These are phyloP conservation scores for Serendipita sp. DNA, from an alignment of 768 basidiomycete species.

Conservation along the genomic window DNA sequence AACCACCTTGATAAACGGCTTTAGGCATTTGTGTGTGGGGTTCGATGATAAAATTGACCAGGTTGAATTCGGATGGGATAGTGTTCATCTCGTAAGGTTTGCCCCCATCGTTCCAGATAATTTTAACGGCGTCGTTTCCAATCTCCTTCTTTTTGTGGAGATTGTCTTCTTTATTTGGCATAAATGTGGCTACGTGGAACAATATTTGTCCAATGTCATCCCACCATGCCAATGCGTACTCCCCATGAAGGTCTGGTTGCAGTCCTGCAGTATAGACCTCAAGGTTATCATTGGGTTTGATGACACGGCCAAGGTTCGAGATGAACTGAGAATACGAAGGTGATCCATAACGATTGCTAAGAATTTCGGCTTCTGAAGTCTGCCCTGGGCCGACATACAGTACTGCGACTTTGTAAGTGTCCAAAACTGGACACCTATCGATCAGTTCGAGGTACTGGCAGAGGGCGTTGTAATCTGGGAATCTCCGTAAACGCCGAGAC, in stretches of 20 bases:
- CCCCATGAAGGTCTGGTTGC: constrained; percentile 80
- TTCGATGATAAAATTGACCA: constrained; percentile 92
- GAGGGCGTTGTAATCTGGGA: neutral
- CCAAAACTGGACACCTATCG: constrained; percentile 82
- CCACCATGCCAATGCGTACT: constrained; percentile 98
- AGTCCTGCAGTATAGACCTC: constrained; percentile 89
- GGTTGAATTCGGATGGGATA: constrained; percentile 83
- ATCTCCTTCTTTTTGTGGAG: constrained; percentile 78
- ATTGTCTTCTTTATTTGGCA: constrained; percentile 38
- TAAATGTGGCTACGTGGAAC: constrained; percentile 92
- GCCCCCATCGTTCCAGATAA: constrained; percentile 96
- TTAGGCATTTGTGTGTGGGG: constrained; percentile 75
- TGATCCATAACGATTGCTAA: constrained; percentile 81
- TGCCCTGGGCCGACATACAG: constrained; percentile 93
- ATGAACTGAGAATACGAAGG: constrained; percentile 90
- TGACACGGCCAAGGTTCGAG: constrained; percentile 71
- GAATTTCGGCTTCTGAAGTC: constrained; percentile 64
- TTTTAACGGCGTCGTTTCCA: constrained; percentile 90
- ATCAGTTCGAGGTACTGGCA: constrained; percentile 19
- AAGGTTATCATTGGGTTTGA: constrained; percentile 81
- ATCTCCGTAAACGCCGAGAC: neutral
- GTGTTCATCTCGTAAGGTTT: constrained; percentile 78
- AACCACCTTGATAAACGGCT: constrained; percentile 66
- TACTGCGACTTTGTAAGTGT: constrained; percentile 92
- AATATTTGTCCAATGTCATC: constrained; percentile 91